phyloP scores from a whole-genome alignment of 768 basidiomycete genomes.

The Bullera alba region DNA sequence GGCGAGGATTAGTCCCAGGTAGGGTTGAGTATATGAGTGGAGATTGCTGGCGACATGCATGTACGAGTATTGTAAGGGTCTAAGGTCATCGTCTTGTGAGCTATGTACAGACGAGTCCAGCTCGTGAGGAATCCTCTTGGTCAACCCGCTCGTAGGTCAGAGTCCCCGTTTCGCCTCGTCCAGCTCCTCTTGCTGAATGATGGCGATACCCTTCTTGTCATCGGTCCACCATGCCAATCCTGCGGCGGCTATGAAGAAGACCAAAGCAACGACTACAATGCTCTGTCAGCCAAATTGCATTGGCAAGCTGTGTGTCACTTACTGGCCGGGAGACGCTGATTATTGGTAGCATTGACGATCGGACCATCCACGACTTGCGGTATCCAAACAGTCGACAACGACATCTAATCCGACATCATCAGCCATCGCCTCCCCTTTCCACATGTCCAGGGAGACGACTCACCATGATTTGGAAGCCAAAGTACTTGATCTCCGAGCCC shows the following conservation, averaged over 20 bases:
- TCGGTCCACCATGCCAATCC: conserved; percentile 4
- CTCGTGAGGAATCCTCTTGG: too few species aligned
- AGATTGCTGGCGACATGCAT: neutral
- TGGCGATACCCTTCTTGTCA: conserved; percentile 5
- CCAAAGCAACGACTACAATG: conserved; percentile 1
- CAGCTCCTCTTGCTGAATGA: too few species aligned
- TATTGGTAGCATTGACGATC: conserved; percentile 7
- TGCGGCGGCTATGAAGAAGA: conserved; percentile 1
- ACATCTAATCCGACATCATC: conserved; percentile 1
- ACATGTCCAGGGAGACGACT: too few species aligned
- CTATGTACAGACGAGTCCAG: too few species aligned
- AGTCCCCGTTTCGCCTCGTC: too few species aligned
- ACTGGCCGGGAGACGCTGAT: conserved; percentile 6
- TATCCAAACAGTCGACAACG: conserved; percentile 6
- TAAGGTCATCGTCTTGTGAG: too few species aligned
- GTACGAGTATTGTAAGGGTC: neutral
- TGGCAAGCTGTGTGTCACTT: neutral
- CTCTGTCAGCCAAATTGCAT: neutral
- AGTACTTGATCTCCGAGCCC: conserved; percentile 6
- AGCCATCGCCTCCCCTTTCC: neutral
- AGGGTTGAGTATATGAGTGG: neutral
- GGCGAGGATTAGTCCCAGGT: conserved; percentile 1
- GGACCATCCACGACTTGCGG: conserved; percentile 9
- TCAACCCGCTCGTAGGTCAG: too few species aligned
- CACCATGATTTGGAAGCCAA: conserved; percentile 7